Percentiles rank a stretch among this genome's conserved stretches.
Conservation (phyloP, 2,329 filamentous ascomycete genomes). For the Phialemoniopsis sp. region DNA sequence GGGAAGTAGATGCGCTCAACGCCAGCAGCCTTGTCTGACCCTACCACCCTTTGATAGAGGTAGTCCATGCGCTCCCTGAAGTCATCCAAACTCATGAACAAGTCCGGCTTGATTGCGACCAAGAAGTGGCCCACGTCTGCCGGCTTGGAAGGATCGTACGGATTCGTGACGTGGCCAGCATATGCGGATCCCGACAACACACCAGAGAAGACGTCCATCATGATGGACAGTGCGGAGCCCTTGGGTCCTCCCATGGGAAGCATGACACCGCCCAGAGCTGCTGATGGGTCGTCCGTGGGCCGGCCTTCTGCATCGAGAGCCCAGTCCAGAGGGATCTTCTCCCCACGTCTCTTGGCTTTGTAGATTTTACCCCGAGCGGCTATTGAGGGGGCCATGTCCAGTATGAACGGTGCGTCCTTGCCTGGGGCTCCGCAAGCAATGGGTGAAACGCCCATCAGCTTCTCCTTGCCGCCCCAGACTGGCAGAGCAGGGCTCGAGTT, state of each 20-base stretch:
- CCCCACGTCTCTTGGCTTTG: slow-evolving; percentile 61
- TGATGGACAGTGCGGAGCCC: slow-evolving; percentile 70
- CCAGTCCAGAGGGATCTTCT: slow-evolving; percentile 70
- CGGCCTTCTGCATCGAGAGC: slow-evolving; percentile 67
- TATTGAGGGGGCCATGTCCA: slow-evolving; percentile 69
- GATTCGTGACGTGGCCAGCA: slow-evolving; percentile 70
- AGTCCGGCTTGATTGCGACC: slow-evolving; percentile 68
- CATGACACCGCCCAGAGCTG: slow-evolving; percentile 74
- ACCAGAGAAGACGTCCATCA: slow-evolving; percentile 88
- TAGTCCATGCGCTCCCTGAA: slow-evolving; percentile 60
- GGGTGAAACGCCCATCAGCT: slow-evolving; percentile 69
- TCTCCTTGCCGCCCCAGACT: slow-evolving; percentile 63
- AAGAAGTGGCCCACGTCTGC: slow-evolving; percentile 74
- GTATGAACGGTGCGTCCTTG: slow-evolving; percentile 55
- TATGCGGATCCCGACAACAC: slow-evolving; percentile 74
- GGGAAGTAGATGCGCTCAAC: slow-evolving; percentile 58
- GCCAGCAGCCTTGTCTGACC: slow-evolving; percentile 47
- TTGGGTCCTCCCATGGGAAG: slow-evolving; percentile 83
- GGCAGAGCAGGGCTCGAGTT: slow-evolving; percentile 70
- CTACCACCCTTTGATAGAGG: slow-evolving; percentile 48
- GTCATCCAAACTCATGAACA: slow-evolving; percentile 68
- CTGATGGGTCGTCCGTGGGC: slow-evolving; percentile 65
- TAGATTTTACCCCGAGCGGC: slow-evolving; percentile 70
- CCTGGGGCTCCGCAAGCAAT: slow-evolving; percentile 74
- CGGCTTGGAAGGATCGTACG: slow-evolving; percentile 66